Evolutionary conservation across 176 grass and related monocot genomes (phyloP).

Genomic region (Zea luxurians): DNA sequence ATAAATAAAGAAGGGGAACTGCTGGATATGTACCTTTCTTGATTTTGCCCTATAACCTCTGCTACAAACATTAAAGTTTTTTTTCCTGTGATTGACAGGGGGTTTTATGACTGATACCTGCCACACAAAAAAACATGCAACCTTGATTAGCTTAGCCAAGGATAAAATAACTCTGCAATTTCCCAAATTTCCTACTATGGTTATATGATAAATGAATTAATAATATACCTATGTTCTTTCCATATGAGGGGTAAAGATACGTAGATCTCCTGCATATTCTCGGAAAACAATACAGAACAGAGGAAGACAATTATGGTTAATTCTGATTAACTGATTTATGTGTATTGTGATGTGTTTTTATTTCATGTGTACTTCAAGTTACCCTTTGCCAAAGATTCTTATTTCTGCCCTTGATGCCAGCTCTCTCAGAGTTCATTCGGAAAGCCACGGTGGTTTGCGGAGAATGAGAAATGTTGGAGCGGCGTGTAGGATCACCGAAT

Average conservation of each 20-base stretch:
- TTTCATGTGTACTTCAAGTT: not conserved
- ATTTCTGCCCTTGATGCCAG: not conserved
- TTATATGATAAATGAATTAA: not conserved
- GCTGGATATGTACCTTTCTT: not conserved
- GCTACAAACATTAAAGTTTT: not conserved
- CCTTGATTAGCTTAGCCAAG: not conserved
- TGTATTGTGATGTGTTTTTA: not conserved
- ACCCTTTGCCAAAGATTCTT: constrained; percentile 12
- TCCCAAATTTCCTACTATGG: constrained; percentile 12
- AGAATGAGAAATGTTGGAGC: constrained; percentile 5
- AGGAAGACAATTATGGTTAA: not conserved
- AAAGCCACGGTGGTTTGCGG: not conserved
- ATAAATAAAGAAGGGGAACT: not conserved
- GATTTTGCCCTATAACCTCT: not conserved
- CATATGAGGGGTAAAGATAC: not conserved
- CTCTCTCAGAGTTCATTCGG: not conserved
- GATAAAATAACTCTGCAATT: not conserved
- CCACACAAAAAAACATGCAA: not conserved
- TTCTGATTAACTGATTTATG: not conserved
- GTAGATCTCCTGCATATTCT: not conserved
- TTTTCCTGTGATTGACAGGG: too few species aligned
- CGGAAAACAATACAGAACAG: not conserved
- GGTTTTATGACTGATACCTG: not conserved
- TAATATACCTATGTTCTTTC: constrained; percentile 6
- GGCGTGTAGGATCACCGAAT: not conserved